These are phyloP conservation scores for Chrysochromulina tobinii DNA, from an alignment of 78 protist species.

Conservation along the genomic window DNA sequence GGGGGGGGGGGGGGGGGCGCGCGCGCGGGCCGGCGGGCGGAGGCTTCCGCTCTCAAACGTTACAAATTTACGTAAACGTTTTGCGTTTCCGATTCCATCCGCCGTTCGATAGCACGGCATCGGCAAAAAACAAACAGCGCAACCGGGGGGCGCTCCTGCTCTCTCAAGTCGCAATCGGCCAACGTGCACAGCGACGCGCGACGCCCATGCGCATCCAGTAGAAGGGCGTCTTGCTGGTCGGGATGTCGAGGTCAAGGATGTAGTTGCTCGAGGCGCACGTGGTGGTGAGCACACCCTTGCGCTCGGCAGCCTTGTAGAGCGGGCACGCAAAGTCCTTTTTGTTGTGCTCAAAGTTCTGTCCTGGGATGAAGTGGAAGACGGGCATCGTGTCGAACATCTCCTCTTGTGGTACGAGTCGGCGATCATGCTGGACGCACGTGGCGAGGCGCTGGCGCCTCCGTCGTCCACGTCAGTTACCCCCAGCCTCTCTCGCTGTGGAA, in stretches of 20 bases:
- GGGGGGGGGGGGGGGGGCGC: too few relatives aligned
- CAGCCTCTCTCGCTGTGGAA: too few relatives aligned
- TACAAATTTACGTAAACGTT: too few relatives aligned
- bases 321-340: constrained; percentile 61
- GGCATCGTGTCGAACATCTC: constrained; percentile 75
- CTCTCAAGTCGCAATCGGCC: neutral
- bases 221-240: neutral
- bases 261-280: constrained; percentile 85
- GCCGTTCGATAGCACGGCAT: too few relatives aligned
- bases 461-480: too few relatives aligned
- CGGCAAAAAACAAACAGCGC: too few relatives aligned
- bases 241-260: constrained; percentile 59
- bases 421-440: neutral
- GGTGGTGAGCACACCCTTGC: constrained; percentile 78
- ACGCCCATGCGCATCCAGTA: constrained; percentile 16
- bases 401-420: constrained; percentile 45
- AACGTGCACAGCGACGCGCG: constrained; percentile 32
- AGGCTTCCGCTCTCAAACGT: too few relatives aligned
- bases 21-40: too few relatives aligned
- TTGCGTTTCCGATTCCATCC: too few relatives aligned
- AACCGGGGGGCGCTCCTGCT: too few relatives aligned
- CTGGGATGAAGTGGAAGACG: constrained; percentile 37
- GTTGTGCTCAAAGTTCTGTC: neutral
- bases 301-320: constrained; percentile 74
- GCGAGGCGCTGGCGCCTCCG: too few relatives aligned